Percentiles rank a stretch among this genome's conserved stretches.
Evolutionary conservation across 2,329 filamentous ascomycete species (phyloP).

Genomic region (Sclerotinia nivalis): DNA sequence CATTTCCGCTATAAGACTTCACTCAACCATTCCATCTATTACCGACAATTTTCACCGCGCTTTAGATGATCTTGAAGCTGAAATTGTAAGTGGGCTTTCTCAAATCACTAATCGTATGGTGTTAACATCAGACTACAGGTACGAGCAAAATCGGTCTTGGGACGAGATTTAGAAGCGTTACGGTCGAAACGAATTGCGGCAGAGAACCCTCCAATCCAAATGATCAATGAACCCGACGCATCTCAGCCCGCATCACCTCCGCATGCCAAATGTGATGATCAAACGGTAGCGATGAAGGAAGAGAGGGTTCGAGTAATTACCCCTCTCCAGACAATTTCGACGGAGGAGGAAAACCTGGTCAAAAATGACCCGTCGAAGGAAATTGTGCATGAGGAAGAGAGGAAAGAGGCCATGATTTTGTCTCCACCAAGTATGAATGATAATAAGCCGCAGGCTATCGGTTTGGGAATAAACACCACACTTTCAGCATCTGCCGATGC

Average conservation of each 20-base stretch:
- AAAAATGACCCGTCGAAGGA: constrained; percentile 29
- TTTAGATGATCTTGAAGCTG: constrained; percentile 57
- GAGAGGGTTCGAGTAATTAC: constrained; percentile 25
- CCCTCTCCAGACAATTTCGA: not conserved
- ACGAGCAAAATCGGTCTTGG: constrained; percentile 56
- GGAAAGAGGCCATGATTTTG: constrained; percentile 22
- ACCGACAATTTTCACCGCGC: constrained; percentile 48
- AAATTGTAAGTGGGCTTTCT: constrained; percentile 50
- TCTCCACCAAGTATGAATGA: constrained; percentile 33
- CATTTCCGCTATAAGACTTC: constrained; percentile 33
- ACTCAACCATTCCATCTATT: constrained; percentile 34
- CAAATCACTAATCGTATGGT: not conserved
- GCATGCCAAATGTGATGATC: not conserved
- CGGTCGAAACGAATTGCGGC: constrained; percentile 36
- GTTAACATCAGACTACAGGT: constrained; percentile 42
- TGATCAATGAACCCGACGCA: constrained; percentile 25
- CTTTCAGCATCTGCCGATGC: constrained; percentile 20
- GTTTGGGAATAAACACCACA: constrained; percentile 35
- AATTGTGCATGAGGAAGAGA: constrained; percentile 12
- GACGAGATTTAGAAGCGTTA: constrained; percentile 52
- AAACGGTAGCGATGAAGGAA: constrained; percentile 29
- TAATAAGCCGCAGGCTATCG: constrained; percentile 30
- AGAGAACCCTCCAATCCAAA: constrained; percentile 34
- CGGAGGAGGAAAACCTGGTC: constrained; percentile 9
- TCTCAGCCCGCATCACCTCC: constrained; percentile 34